phyloP scores from a whole-genome alignment of 2,329 filamentous ascomycete genomes.

The Alternaria triticimaculans region DNA sequence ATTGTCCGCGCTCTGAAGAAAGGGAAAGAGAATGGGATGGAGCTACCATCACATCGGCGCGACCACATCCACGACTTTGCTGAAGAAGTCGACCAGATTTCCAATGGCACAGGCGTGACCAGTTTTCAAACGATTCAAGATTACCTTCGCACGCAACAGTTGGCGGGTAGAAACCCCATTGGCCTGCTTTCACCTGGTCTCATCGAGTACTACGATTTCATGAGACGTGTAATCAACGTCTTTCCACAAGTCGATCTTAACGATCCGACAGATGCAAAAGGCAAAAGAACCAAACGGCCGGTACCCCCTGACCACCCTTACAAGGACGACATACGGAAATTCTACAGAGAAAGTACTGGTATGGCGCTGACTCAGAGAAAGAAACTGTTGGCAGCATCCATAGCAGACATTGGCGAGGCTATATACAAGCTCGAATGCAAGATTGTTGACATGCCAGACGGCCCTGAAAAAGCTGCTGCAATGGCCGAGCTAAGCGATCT shows the following conservation, averaged over 20 bases:
- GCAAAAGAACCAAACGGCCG: background rate
- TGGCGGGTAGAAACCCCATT: constrained; percentile 23
- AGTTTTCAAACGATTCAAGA: constrained; percentile 14
- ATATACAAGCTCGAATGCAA: constrained; percentile 39
- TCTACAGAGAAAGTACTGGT: constrained; percentile 2
- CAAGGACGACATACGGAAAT: constrained; percentile 5
- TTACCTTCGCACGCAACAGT: constrained; percentile 31
- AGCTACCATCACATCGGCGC: constrained; percentile 36
- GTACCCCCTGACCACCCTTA: constrained; percentile 11
- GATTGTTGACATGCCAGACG: constrained; percentile 29
- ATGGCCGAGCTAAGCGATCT: constrained; percentile 50
- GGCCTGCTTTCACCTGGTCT: constrained; percentile 23
- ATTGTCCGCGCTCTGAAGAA: constrained; percentile 29
- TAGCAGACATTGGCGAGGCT: constrained; percentile 34
- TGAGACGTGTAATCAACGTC: constrained; percentile 12
- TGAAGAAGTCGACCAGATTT: constrained; percentile 27
- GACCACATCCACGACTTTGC: constrained; percentile 36
- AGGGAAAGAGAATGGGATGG: constrained; percentile 27
- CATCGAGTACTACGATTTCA: constrained; percentile 13
- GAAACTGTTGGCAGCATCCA: constrained; percentile 19
- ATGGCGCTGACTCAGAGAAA: background rate
- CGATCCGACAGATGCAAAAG: background rate
- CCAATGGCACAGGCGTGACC: constrained; percentile 27
- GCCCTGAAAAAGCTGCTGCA: constrained; percentile 25
- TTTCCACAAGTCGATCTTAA: constrained; percentile 21